Evolutionary conservation across 805 yeast species (phyloP).

Genomic region (Kazachstania martiniae): DNA sequence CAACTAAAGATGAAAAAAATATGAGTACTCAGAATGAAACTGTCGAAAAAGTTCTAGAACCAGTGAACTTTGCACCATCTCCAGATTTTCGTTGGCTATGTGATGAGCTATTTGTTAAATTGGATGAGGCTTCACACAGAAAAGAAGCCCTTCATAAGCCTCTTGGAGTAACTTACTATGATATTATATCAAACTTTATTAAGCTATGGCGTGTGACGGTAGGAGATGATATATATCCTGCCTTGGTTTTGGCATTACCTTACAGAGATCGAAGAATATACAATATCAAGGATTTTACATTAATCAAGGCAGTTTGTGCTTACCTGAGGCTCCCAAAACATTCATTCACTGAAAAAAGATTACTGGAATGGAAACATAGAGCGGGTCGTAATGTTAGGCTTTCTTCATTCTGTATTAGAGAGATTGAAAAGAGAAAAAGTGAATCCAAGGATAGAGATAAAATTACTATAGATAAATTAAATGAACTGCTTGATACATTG

Average conservation of each 20-base stretch:
- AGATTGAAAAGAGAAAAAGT: conserved; percentile 36
- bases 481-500: conserved; percentile 35
- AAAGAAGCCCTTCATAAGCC: conserved; percentile 12
- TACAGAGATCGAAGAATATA: conserved; percentile 52
- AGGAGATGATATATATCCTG: conserved; percentile 59
- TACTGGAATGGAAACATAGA: conserved; percentile 38
- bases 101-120: conserved; percentile 22
- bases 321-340: conserved; percentile 49
- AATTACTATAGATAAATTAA: conserved; percentile 40
- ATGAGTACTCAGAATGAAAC: neutral
- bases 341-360: conserved; percentile 46
- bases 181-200: conserved; percentile 33
- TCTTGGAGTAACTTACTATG: conserved; percentile 12
- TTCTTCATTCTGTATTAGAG: conserved; percentile 38
- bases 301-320: conserved; percentile 41
- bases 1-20: neutral
- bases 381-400: conserved; percentile 31
- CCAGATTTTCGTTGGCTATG: conserved; percentile 32
- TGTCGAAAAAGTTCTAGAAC: conserved; percentile 2
- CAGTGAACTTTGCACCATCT: conserved; percentile 25
- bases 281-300: conserved; percentile 49
- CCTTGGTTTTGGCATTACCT: conserved; percentile 51
- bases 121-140: conserved; percentile 14
- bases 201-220: conserved; percentile 41
- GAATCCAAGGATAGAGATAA: conserved; percentile 25